Evolutionary conservation across 306 rosid genomes (phyloP).

Genomic region (Vigna mungo): DNA sequence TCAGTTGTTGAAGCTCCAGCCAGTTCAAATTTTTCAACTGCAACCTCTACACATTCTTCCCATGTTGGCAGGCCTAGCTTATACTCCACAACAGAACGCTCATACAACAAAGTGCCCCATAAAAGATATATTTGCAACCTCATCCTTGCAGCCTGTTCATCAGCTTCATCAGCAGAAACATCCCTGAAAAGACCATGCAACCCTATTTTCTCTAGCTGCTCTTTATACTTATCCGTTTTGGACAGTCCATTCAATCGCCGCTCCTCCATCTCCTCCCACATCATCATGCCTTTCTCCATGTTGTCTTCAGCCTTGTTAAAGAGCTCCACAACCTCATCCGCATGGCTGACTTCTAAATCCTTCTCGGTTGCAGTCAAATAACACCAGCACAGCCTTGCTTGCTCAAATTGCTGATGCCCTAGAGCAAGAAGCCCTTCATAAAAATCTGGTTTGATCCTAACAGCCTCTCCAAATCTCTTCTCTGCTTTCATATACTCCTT

Average conservation of each 20-base stretch:
- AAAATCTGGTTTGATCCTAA: conserved; percentile 76
- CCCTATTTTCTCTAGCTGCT: conserved; percentile 71
- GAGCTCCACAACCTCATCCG: conserved; percentile 70
- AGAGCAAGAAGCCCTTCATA: conserved; percentile 89
- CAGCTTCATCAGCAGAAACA: conserved; percentile 72
- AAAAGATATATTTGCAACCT: conserved; percentile 79
- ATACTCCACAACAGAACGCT: conserved; percentile 89
- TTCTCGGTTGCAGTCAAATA: conserved; percentile 61
- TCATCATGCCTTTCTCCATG: conserved; percentile 88
- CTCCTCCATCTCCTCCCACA: conserved; percentile 92
- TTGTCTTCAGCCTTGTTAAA: conserved; percentile 92
- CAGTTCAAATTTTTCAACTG: conserved; percentile 92
- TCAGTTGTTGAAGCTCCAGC: conserved; percentile 93
- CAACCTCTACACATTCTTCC: conserved; percentile 95
- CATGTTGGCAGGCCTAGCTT: conserved; percentile 83
- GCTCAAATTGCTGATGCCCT: conserved; percentile 90
- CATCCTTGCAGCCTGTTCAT: conserved; percentile 78
- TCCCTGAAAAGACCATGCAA: conserved; percentile 67
- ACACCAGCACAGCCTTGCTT: conserved; percentile 88
- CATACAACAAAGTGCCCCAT: conserved; percentile 90
- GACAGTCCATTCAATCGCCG: conserved; percentile 80
- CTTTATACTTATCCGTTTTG: conserved; percentile 67
- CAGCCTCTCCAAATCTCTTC: conserved; percentile 71
- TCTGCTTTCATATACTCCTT: conserved; percentile 78
- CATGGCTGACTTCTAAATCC: conserved; percentile 55